Conservation (phyloP, 2,329 filamentous ascomycete species). For the Fusarium sp. region DNA sequence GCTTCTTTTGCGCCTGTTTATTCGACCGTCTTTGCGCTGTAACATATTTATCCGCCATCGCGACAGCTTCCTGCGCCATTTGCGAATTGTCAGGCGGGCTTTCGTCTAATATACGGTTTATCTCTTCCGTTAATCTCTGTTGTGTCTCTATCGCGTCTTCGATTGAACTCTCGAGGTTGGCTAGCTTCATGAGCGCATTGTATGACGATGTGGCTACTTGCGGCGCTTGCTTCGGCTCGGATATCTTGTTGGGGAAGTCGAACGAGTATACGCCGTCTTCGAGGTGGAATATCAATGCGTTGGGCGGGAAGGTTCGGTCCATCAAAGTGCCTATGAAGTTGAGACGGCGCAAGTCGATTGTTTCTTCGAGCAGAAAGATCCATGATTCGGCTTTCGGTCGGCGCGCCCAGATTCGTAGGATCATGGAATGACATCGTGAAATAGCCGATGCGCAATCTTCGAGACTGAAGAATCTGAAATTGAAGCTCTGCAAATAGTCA, state of each 20-base stretch:
- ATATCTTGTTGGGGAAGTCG: conserved; percentile 66
- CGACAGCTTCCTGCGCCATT: conserved; percentile 59
- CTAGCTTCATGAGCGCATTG: conserved; percentile 85
- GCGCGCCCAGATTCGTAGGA: conserved; percentile 78
- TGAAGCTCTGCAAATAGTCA: conserved; percentile 71
- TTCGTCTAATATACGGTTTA: conserved; percentile 66
- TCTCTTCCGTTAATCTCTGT: conserved; percentile 78
- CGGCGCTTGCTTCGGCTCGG: conserved; percentile 63
- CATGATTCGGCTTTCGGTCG: conserved; percentile 61
- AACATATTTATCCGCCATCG: conserved; percentile 64
- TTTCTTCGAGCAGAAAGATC: conserved; percentile 75
- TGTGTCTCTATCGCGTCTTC: conserved; percentile 87
- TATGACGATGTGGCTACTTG: conserved; percentile 78
- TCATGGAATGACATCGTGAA: conserved; percentile 71
- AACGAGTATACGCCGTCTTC: conserved; percentile 87
- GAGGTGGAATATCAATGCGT: conserved; percentile 87
- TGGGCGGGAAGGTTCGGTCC: conserved; percentile 77
- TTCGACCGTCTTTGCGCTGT: conserved; percentile 72
- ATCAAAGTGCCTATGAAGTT: conserved; percentile 81
- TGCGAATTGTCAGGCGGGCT: conserved; percentile 55
- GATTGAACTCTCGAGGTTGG: conserved; percentile 88
- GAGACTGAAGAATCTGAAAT: conserved; percentile 86
- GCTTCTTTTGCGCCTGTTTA: conserved; percentile 67
- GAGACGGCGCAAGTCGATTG: conserved; percentile 74
- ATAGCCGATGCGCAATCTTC: conserved; percentile 68